A percentile compares a stretch with the other conserved stretches of the same genome.
These are phyloP conservation scores for Lenzites betulinus DNA, from an alignment of 768 basidiomycete species.

Conservation along the genomic window DNA sequence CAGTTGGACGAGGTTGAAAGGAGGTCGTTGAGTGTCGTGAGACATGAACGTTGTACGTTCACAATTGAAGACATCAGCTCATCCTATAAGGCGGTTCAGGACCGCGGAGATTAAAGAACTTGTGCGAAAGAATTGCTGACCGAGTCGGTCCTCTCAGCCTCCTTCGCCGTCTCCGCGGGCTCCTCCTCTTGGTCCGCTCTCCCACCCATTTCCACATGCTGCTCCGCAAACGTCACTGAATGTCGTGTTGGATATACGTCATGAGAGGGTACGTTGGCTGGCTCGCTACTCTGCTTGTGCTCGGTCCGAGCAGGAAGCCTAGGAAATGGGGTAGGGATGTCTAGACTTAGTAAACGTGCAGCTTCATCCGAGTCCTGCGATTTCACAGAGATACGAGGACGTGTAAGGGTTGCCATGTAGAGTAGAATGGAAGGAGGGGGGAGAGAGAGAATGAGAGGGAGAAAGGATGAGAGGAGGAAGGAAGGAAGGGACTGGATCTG, in stretches of 20 bases:
- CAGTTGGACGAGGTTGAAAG: slow-evolving; percentile 54
- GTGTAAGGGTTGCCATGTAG: slow-evolving; percentile 21
- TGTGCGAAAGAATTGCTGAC: background rate
- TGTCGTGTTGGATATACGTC: too few relatives aligned
- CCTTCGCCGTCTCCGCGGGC: background rate
- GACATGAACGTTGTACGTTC: slow-evolving; percentile 70
- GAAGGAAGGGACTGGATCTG: background rate
- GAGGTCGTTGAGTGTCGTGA: slow-evolving; percentile 72
- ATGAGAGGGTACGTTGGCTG: too few relatives aligned
- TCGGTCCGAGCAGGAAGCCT: slow-evolving; percentile 5
- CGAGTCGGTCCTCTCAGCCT: background rate
- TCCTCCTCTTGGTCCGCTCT: background rate
- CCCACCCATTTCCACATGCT: slow-evolving; percentile 1
- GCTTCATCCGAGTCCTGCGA: background rate
- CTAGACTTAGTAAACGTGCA: slow-evolving; percentile 3
- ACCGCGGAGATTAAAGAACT: background rate
- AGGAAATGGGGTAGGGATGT: slow-evolving; percentile 24
- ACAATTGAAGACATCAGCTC: slow-evolving; percentile 74
- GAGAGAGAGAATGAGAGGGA: background rate
- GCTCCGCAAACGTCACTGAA: too few relatives aligned
- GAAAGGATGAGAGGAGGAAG: background rate
- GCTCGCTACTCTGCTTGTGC: slow-evolving; percentile 15
- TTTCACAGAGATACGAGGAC: slow-evolving; percentile 4
- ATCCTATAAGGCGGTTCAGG: slow-evolving; percentile 37
- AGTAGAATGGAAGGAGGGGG: background rate